Evolutionary conservation across 163 green algal species (phyloP).

Genomic region (Volvox carteri): DNA sequence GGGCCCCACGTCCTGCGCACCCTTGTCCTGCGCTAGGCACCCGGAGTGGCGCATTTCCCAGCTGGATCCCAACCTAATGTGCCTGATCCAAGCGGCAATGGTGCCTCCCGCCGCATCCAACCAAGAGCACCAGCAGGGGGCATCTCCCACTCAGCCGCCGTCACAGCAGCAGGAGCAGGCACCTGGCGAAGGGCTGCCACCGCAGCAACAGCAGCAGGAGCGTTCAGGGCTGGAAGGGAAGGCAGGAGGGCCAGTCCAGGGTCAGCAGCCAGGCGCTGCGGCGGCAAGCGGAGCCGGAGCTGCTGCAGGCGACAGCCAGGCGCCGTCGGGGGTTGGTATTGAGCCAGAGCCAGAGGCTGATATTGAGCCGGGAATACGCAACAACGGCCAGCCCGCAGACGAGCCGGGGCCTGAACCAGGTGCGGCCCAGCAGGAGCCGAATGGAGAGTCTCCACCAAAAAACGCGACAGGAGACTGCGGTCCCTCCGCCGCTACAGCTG

Average conservation of each 20-base stretch:
- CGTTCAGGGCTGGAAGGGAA: neutral
- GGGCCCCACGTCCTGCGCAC: neutral
- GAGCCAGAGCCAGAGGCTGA: too few species aligned
- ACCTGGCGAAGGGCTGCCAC: neutral
- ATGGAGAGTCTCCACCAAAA: neutral
- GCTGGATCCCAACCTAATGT: conserved; percentile 21
- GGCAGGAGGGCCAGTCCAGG: neutral
- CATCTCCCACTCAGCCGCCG: neutral
- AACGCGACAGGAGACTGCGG: neutral
- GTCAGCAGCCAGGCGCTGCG: neutral
- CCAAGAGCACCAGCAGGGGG: conserved; percentile 28
- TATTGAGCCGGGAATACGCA: neutral
- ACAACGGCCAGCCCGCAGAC: too few species aligned
- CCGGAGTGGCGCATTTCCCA: conserved; percentile 52
- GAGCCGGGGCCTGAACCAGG: neutral
- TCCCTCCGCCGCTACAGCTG: too few species aligned
- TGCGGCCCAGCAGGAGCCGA: neutral
- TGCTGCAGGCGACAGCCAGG: neutral
- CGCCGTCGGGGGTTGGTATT: neutral
- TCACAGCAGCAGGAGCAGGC: neutral
- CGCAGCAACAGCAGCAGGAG: neutral
- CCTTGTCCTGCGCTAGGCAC: neutral
- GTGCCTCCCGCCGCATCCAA: neutral
- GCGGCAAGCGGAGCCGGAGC: neutral
- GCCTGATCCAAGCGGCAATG: conserved; percentile 23